Base-by-base conservation (phyloP, 2,329 filamentous ascomycete species). In the Aspergillus aculeatus region DNA sequence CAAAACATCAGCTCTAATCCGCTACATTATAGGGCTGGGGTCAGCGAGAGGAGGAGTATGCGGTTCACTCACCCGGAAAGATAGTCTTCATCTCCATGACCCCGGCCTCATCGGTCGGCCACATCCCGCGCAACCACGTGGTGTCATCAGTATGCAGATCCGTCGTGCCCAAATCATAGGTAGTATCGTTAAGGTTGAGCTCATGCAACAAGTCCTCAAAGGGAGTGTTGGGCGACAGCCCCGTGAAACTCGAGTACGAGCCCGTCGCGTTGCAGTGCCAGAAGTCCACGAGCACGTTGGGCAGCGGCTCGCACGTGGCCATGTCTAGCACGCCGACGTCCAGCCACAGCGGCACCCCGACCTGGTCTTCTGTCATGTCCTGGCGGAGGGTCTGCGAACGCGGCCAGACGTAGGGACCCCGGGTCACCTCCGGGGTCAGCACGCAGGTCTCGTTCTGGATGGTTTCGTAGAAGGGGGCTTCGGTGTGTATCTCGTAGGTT, bases 91-190 rank as follows among this genome's bases (percentile, higher is more conserved):
- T 80, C 53, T 73, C 69, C 53, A 78, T 77, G 31, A 82, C 75
- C 31, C 81, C 81, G 44, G 80, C 73, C 2, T 66, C 62, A 60
- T 82, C 76, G 0, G 77, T 78, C 3, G 71, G 70, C 69, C 79
- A 77, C 58, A 82, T 75, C 24, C 81, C 81, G 2, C 81, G 77
- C n/a, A 81, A 66, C 64, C 72, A 81, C 5, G 77, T 80, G 0
- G 71, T 69, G 3, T 70, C 67, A 4, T 69, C 65, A 4, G 65
- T 69, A n/a, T 69, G 67, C 21, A 69, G 47, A 50, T 67, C 60
- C 2, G 60, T 64, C 41, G 51, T 53, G 10, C 62, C 58, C 32
- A 63, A 32, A 19, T 64, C 55, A 56, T 60, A 63, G 47, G 70
- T 73, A 71, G 53, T n/a, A n/a, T n/a, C n/a, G n/a, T n/a, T 69